A percentile compares a stretch with the other conserved stretches of the same genome.
These are phyloP conservation scores for Ceratocystis variospora DNA, from an alignment of 2,329 filamentous ascomycete genomes.

Conservation along the genomic window DNA sequence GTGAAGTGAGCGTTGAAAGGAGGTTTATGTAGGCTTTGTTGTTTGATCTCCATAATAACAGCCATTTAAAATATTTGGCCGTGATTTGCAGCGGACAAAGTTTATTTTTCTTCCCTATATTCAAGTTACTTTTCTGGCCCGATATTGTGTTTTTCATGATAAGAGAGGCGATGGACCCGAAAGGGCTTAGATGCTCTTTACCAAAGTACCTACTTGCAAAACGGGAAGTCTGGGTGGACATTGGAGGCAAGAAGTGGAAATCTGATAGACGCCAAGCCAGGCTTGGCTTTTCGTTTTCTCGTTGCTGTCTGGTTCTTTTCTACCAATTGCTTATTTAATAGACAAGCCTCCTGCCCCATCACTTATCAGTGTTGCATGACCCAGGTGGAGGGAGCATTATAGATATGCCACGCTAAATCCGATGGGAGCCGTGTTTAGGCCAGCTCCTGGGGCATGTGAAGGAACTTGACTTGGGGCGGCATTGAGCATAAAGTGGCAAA, in stretches of 20 bases:
- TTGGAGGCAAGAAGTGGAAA: background rate
- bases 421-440: background rate
- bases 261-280: background rate
- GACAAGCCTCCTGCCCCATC: background rate
- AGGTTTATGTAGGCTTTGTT: background rate
- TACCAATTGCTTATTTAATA: too few relatives aligned
- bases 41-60: background rate
- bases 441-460: background rate
- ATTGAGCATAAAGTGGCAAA: background rate
- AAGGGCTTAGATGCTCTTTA: background rate
- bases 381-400: background rate
- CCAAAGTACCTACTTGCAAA: background rate
- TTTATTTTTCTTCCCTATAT: background rate
- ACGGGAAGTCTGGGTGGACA: background rate
- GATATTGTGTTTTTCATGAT: background rate
- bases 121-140: too few relatives aligned
- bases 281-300: background rate
- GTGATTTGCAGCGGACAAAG: background rate
- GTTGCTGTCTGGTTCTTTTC: too few relatives aligned
- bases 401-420: background rate
- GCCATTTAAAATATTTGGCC: background rate
- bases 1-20: background rate
- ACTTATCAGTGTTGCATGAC: background rate
- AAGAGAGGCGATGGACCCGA: background rate
- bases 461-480: background rate